phyloP scores from a whole-genome alignment of 2,329 filamentous ascomycete genomes.

The Penicillium sp. region DNA sequence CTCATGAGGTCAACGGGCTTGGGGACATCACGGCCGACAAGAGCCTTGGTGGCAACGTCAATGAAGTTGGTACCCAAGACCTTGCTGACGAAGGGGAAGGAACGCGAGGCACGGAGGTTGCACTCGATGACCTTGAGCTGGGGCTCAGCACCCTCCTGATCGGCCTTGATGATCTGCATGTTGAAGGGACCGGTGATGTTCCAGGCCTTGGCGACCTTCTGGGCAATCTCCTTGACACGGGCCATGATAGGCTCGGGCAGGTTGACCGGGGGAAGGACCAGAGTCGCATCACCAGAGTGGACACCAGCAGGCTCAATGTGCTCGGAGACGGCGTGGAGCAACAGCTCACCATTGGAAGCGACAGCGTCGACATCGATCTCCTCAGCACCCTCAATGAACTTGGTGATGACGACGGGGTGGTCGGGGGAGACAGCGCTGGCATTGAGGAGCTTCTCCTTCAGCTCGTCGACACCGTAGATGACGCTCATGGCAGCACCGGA shows the following conservation, averaged over 20 bases:
- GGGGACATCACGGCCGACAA: conserved; percentile 79
- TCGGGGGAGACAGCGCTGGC: conserved; percentile 88
- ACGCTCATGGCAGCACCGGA: conserved; percentile 99
- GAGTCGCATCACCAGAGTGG: conserved; percentile 93
- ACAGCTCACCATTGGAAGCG: conserved; percentile 74
- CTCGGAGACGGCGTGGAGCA: conserved; percentile 89
- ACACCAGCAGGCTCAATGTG: conserved; percentile 97
- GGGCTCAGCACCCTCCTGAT: conserved; percentile 67
- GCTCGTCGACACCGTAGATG: conserved; percentile 78
- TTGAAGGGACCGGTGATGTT: conserved; percentile 98
- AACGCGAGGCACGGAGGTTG: conserved; percentile 93
- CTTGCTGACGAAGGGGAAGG: conserved; percentile 97
- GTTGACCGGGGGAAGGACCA: conserved; percentile 80
- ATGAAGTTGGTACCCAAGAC: conserved; percentile 96
- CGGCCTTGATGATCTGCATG: conserved; percentile 98
- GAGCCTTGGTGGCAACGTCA: conserved; percentile 86
- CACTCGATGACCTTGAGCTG: conserved; percentile 95
- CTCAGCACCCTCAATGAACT: conserved; percentile 94
- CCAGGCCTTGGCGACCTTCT: conserved; percentile 96
- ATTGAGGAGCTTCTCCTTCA: conserved; percentile 90
- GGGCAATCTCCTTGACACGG: conserved; percentile 88
- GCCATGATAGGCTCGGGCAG: conserved; percentile 72
- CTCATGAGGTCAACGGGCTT: conserved; percentile 83
- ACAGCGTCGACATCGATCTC: conserved; percentile 97
- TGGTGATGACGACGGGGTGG: conserved; percentile 95